phyloP scores from a whole-genome alignment of 106 monocot species.

The Acorus gramineus region DNA sequence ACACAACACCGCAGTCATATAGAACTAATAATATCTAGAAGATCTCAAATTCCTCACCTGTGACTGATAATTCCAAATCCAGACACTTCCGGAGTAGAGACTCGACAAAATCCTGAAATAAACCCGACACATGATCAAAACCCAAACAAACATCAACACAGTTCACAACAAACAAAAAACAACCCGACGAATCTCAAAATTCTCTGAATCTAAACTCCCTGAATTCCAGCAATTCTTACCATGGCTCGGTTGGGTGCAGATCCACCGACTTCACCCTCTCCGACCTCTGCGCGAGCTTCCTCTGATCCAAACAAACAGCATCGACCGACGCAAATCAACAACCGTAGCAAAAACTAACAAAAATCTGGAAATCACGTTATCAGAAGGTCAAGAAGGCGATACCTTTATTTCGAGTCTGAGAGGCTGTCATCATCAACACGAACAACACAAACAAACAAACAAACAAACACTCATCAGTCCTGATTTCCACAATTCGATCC shows the following conservation, averaged over 20 bases:
- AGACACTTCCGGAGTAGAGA: constrained; percentile 90
- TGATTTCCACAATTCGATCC: too few species aligned
- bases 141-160: too few species aligned
- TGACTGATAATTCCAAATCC: constrained; percentile 82
- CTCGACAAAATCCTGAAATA: constrained; percentile 79
- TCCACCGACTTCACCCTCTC: constrained; percentile 76
- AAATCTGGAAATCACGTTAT: constrained; percentile 2
- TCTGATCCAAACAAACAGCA: constrained; percentile 26
- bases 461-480: constrained; percentile 1
- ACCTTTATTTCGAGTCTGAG: constrained; percentile 87
- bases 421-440: constrained; percentile 33
- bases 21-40: too few species aligned
- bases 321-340: not conserved
- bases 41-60: constrained; percentile 34
- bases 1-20: too few species aligned
- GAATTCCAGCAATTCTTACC: constrained; percentile 25
- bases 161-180: not conserved
- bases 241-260: constrained; percentile 88
- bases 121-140: too few species aligned
- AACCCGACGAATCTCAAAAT: not conserved
- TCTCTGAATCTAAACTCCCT: not conserved
- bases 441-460: constrained; percentile 13
- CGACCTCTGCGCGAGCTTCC: constrained; percentile 66
- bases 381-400: not conserved
- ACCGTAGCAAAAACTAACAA: not conserved